Conservation (phyloP, 169 alveolate species). For the Plasmodium vinckei region DNA sequence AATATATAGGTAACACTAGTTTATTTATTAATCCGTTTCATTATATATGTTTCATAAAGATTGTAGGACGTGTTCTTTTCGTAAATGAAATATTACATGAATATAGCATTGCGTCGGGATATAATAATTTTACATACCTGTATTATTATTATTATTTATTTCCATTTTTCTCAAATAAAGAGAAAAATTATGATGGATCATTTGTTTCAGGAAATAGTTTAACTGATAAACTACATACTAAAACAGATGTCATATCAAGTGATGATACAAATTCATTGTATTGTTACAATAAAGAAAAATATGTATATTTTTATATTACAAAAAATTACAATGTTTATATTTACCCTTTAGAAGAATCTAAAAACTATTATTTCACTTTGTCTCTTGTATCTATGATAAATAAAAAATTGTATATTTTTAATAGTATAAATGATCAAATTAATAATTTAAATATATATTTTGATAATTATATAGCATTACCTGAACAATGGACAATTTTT, state of each 20-base stretch:
- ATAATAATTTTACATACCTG: not conserved
- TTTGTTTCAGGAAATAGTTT: too few relatives aligned
- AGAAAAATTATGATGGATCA: not conserved
- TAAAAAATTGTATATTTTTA: slow-evolving; percentile 46
- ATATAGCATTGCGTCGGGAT: slow-evolving; percentile 20
- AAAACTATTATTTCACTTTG: slow-evolving; percentile 23
- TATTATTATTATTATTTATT: slow-evolving; percentile 30
- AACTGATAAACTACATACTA: not conserved
- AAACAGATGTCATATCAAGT: not conserved
- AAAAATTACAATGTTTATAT: slow-evolving; percentile 37
- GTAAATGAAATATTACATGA: slow-evolving; percentile 64
- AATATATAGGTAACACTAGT: slow-evolving; percentile 65
- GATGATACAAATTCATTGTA: slow-evolving; percentile 11
- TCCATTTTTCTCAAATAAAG: slow-evolving; percentile 7
- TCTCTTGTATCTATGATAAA: slow-evolving; percentile 59
- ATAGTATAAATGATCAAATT: slow-evolving; percentile 22
- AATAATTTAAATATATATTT: slow-evolving; percentile 56
- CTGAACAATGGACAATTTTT: slow-evolving; percentile 54
- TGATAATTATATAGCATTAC: slow-evolving; percentile 14
- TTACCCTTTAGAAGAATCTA: slow-evolving; percentile 32
- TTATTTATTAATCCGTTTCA: slow-evolving; percentile 59
- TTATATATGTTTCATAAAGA: slow-evolving; percentile 28
- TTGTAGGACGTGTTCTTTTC: slow-evolving; percentile 29
- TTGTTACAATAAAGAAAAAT: slow-evolving; percentile 20
- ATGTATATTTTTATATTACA: slow-evolving; percentile 58